phyloP scores from a whole-genome alignment of 495 filamentous ascomycete genomes.

The Hypoxylon fuscum region DNA sequence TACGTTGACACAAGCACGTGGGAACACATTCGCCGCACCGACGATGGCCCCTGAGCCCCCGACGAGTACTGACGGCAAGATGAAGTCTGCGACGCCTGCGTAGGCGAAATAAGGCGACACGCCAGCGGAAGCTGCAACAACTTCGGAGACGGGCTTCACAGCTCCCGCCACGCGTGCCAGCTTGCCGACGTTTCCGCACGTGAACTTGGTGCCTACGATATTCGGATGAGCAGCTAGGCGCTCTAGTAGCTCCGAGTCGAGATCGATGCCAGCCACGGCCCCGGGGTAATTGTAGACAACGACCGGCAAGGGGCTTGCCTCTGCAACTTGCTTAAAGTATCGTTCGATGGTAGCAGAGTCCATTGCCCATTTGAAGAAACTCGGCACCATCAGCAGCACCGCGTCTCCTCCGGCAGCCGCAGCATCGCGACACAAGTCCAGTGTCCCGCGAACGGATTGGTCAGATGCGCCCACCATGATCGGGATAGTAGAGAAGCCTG shows the following conservation, averaged over 20 bases:
- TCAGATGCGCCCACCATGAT: not conserved
- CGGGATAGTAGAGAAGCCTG: not conserved
- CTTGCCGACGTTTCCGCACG: constrained; percentile 35
- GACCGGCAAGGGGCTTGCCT: constrained; percentile 41
- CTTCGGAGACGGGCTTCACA: not conserved
- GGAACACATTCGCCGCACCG: not conserved
- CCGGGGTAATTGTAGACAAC: constrained; percentile 48
- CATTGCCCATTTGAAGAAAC: not conserved
- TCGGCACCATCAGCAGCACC: not conserved
- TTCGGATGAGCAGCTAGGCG: constrained; percentile 42
- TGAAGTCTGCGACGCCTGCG: not conserved
- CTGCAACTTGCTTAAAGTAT: constrained; percentile 21
- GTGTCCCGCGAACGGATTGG: not conserved
- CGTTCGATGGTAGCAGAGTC: not conserved
- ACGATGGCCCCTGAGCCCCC: not conserved
- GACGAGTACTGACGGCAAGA: not conserved
- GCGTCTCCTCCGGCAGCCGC: not conserved
- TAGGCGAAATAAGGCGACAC: not conserved
- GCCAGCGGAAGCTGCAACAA: not conserved
- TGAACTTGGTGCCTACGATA: constrained; percentile 50
- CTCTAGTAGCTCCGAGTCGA: constrained; percentile 46
- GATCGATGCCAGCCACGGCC: constrained; percentile 40
- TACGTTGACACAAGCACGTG: not conserved
- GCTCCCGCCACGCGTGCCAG: not conserved
- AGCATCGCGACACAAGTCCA: not conserved